Conservation (phyloP, 805 yeast species). For the Candida khao-thaluensis region DNA sequence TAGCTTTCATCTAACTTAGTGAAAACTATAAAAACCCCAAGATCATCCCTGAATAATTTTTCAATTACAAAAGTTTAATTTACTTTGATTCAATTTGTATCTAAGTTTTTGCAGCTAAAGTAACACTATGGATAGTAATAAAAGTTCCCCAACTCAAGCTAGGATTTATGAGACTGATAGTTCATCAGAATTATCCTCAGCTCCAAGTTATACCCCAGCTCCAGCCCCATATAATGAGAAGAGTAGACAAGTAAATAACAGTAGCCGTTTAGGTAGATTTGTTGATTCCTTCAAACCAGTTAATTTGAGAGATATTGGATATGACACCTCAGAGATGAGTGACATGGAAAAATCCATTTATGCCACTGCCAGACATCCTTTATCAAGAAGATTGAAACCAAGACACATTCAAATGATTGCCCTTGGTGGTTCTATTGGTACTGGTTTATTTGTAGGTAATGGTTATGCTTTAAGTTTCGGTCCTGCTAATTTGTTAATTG, state of each 20-base stretch:
- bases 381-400: slow-evolving; percentile 52
- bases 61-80: slow-evolving; percentile 1
- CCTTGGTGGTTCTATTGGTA: slow-evolving; percentile 72
- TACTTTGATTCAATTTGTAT: not conserved
- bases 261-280: slow-evolving; percentile 15
- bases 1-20: too few species aligned
- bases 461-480: slow-evolving; percentile 45
- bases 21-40: slow-evolving; percentile 2
- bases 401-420: slow-evolving; percentile 72
- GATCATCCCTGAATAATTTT: too few species aligned
- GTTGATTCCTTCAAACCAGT: slow-evolving; percentile 40
- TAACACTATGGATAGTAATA: slow-evolving; percentile 3
- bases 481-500: slow-evolving; percentile 47
- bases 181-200: slow-evolving; percentile 2
- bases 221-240: slow-evolving; percentile 2
- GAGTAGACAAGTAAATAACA: slow-evolving; percentile 3
- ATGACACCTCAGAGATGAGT: slow-evolving; percentile 41
- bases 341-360: slow-evolving; percentile 38
- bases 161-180: slow-evolving; percentile 5
- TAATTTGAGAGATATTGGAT: slow-evolving; percentile 37
- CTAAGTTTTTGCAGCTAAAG: not conserved
- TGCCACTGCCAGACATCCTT: slow-evolving; percentile 38
- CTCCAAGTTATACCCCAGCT: not conserved
- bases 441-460: slow-evolving; percentile 52
- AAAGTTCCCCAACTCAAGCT: slow-evolving; percentile 6